Evolutionary conservation across 441 rosid genomes (phyloP), one percentile per base, ranked within the genome.

Genomic region (Gossypium schwendimanii): DNA sequence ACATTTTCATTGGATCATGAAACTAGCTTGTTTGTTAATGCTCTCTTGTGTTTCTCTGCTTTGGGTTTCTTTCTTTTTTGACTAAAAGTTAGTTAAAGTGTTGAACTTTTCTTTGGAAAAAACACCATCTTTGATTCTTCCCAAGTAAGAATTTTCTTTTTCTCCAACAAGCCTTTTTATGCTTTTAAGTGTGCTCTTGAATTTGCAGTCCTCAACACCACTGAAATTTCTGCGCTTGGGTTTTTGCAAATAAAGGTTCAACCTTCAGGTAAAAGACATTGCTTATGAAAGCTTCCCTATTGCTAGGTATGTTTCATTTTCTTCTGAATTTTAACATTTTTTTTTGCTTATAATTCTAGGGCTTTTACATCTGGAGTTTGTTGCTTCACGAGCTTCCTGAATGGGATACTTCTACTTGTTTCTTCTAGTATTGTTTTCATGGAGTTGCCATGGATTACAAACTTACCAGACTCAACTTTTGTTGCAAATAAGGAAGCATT

Each of bases 401-500:
- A 89, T 94, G 98, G 85, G 74, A 60, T 70, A 36, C 23, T 72
- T 70, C 36, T 78, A 69, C 59, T 57, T 79, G 80, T 72, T 84
- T 50, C 77, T 75, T 52, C 50, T 84, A 2, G 65, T 83, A 61
- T 75, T 76, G 54, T 79, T 86, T 76, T 85, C 86, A 47, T 87
- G 88, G 86, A 67, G 70, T 52, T 49, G 83, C 74, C 79, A 87
- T 68, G 88, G 81, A 79, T 80, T 91, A 61, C 96, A 86, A 44
- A 57, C 80, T 80, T 81, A 87, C 70, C 93, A 92, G 77, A 77
- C 79, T 39, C 93, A 87, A 47, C 88, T 85, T 71, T 77, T 94
- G 47, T 78, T 82, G 47, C 99, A 92, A 82, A 63, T 92, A 49
- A 87, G 92, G 82, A 91, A 84, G 79, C 97, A 94, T 74, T 81